A percentile compares a stretch with the other conserved stretches of the same genome.
phyloP scores from a whole-genome alignment of 2,329 filamentous ascomycete genomes.

The Colletotrichum tanaceti region DNA sequence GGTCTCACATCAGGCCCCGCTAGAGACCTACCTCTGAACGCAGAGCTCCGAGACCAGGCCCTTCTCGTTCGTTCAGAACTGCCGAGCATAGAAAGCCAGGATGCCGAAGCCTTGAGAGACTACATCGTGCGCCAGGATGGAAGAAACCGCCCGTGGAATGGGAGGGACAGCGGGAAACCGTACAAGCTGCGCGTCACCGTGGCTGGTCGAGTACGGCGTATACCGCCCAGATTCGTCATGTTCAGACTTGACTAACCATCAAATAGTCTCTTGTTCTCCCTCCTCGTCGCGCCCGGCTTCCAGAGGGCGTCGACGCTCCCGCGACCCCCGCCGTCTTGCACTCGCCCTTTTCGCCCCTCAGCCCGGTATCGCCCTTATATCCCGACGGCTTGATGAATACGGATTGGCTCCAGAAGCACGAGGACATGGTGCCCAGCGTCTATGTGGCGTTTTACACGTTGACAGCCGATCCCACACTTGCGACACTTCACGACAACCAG shows the following conservation, averaged over 20 bases:
- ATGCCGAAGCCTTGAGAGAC: conserved; percentile 72
- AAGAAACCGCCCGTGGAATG: conserved; percentile 74
- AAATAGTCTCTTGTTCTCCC: conserved; percentile 66
- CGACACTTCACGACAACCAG: conserved; percentile 85
- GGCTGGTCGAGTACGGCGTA: conserved; percentile 79
- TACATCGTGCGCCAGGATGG: conserved; percentile 76
- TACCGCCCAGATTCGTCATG: conserved; percentile 37
- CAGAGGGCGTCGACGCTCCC: conserved; percentile 61
- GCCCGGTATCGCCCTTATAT: conserved; percentile 83
- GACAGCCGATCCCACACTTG: conserved; percentile 76
- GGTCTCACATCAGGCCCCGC: conserved; percentile 68
- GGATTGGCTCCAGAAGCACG: conserved; percentile 89
- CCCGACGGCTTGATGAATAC: conserved; percentile 89
- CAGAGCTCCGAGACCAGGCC: conserved; percentile 67
- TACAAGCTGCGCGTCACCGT: conserved; percentile 76
- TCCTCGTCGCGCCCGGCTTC: conserved; percentile 66
- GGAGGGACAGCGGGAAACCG: conserved; percentile 62
- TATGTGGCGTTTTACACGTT: conserved; percentile 86
- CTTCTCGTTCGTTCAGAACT: conserved; percentile 77
- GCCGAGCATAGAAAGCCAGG: conserved; percentile 72
- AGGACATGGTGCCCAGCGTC: conserved; percentile 82
- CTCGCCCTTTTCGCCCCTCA: conserved; percentile 91
- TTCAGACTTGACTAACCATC: conserved; percentile 45
- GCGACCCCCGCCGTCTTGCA: conserved; percentile 73
- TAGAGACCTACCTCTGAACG: conserved; percentile 57